Percentiles rank a stretch among this genome's conserved stretches.
phyloP scores from a whole-genome alignment of 768 basidiomycete genomes.

The Amyloporia xantha region DNA sequence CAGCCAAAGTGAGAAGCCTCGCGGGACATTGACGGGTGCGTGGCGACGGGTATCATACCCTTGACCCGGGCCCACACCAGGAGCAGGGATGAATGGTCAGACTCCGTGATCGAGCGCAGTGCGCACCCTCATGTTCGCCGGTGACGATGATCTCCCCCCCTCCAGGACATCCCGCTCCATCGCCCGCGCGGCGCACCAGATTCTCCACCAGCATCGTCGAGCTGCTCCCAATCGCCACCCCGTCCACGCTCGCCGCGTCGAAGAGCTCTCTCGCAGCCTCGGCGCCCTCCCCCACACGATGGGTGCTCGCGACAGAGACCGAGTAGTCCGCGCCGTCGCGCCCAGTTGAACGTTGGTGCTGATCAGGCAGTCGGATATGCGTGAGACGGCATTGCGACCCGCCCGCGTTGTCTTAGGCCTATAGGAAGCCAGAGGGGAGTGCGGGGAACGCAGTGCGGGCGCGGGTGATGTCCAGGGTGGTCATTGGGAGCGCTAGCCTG shows the following conservation, averaged over 20 bases:
- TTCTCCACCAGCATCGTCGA: constrained; percentile 68
- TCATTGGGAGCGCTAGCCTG: too few species aligned
- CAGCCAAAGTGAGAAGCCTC: not conserved
- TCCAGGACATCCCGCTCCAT: constrained; percentile 46
- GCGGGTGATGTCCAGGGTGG: constrained; percentile 28
- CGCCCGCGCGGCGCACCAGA: constrained; percentile 52
- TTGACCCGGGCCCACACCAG: too few species aligned
- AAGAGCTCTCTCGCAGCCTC: constrained; percentile 50
- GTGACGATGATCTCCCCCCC: constrained; percentile 73
- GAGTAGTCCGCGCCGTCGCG: constrained; percentile 69
- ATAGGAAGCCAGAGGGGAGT: constrained; percentile 52
- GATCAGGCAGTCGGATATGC: constrained; percentile 59
- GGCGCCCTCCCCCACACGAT: constrained; percentile 44
- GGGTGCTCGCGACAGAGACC: constrained; percentile 45
- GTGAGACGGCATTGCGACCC: constrained; percentile 64
- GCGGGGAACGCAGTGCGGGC: constrained; percentile 61
- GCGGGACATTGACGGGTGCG: constrained; percentile 4
- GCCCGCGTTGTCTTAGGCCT: constrained; percentile 73
- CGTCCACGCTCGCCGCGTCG: constrained; percentile 53
- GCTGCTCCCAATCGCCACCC: constrained; percentile 62
- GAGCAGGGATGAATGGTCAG: too few species aligned
- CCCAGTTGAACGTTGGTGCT: constrained; percentile 71
- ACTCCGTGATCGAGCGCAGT: too few species aligned
- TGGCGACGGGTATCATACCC: constrained; percentile 2
- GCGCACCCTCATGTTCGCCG: constrained; percentile 77